Percentiles rank a stretch among this genome's conserved stretches.
Conservation (phyloP, 1,284 basidiomycete species). For the Meira miltonrushii region DNA sequence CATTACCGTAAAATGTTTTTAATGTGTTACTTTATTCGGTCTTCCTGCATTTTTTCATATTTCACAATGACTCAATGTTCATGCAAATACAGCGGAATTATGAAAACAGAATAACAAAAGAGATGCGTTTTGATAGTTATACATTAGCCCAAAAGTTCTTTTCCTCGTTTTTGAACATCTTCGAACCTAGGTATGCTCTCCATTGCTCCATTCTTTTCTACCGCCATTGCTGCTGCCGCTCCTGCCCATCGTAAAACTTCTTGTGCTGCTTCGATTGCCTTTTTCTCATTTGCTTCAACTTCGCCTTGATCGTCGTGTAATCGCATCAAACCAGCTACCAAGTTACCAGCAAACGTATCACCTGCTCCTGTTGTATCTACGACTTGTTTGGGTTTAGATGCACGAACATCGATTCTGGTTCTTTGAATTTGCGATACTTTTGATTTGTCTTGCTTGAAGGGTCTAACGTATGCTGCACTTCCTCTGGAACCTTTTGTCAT, state of each 20-base stretch:
- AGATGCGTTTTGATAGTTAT: too few species aligned
- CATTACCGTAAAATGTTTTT: too few species aligned
- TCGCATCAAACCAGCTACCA: slow-evolving; percentile 22
- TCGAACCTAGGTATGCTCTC: slow-evolving; percentile 39
- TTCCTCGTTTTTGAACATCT: slow-evolving; percentile 19
- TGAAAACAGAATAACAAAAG: too few species aligned
- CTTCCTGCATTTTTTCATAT: too few species aligned
- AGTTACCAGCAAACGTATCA: slow-evolving; percentile 49
- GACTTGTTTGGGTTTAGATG: slow-evolving; percentile 34
- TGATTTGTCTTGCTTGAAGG: neutral
- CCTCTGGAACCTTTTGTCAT: slow-evolving; percentile 42
- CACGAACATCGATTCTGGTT: slow-evolving; percentile 22
- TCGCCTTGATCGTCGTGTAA: slow-evolving; percentile 8
- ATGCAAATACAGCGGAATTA: too few species aligned
- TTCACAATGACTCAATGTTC: too few species aligned
- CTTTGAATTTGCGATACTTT: slow-evolving; percentile 9
- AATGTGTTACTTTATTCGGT: too few species aligned
- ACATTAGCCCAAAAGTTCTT: slow-evolving; percentile 4
- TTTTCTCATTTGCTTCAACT: neutral
- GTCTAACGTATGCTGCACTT: slow-evolving; percentile 32
- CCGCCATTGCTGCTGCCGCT: slow-evolving; percentile 42
- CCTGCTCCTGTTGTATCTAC: slow-evolving; percentile 50
- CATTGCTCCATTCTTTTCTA: slow-evolving; percentile 47
- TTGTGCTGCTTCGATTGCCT: slow-evolving; percentile 16
- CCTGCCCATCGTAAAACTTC: slow-evolving; percentile 27